Base-by-base conservation (phyloP, 352 stramenopile genomes). In the Thalassiosira allenii region DNA sequence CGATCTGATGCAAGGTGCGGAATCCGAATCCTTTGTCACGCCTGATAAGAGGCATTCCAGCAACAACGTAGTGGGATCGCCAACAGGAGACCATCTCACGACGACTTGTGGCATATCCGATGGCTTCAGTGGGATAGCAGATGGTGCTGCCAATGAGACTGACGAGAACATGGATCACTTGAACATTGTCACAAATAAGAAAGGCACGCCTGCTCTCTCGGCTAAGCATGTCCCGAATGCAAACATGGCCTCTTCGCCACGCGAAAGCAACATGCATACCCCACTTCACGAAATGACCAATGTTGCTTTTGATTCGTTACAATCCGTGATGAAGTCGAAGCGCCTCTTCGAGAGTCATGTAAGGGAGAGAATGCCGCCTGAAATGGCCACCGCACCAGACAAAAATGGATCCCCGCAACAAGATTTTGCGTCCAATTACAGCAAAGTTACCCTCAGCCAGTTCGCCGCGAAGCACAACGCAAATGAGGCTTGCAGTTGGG, bases 321-420 rank as follows among this genome's bases (percentile, higher is more conserved):
- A 76, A 70, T 85, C 77, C 27, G 64, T 68, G 34, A 80, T 85
- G 29, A 80, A 81, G 41, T 85, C 77, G 17, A 85, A 85, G 43
- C 58, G 77, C 20, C 70, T 85, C 17, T 85, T 82, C 47, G 23
- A 76, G 14, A 67, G 14, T 71, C 23, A 33, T 71, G 2, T 44
- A 29, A 68, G 67, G 33, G 57, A 66, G 57, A 58, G 5, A 61
- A 43, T 8, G n/a, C n/a, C n/a, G n/a, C n/a, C n/a, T n/a, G n/a
- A n/a, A n/a, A n/a, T n/a, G n/a, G n/a, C n/a, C n/a, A n/a, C n/a
- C 3, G 3, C 37, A 6, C 41, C 30, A 37, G 30, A 56, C n/a
- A 5, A 56, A 67, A 33, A 69, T 9, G 14, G 23, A 17, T 27
- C 58, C 6, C 65, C 22, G 22, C 2, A 12, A 44, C 22, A 1